Base-by-base conservation (phyloP, 352 stramenopile genomes). In the Pythium utonaiense region DNA sequence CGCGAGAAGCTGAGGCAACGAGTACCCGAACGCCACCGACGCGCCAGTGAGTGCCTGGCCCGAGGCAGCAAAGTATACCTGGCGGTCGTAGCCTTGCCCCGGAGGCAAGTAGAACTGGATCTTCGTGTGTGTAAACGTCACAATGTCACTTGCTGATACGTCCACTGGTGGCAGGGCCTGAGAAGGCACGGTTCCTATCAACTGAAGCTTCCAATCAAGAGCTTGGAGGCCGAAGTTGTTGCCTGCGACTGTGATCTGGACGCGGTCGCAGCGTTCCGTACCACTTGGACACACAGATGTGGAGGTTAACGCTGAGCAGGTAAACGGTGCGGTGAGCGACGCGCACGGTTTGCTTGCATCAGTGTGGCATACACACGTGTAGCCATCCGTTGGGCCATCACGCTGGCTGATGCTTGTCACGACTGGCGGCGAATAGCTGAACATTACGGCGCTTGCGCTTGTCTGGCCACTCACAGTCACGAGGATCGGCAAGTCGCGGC, bases 91-190 rank as follows among this genome's bases (percentile, higher is more conserved):
- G 0, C 76, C 76, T 70, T 88, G 74, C 16, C 78, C 75, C 8
- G 61, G 57, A 2, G 78, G 78, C 24, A 86, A 51, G 21, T 78
- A 73, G 48, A 88, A 88, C 42, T 77, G 70, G 60, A 88, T 83
- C 31, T 66, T 69, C 0, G 66, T 78, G 64, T 88, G 78, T 53
- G 71, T 86, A 61, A 80, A 88, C 61, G 74, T 84, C 2, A 83
- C 47, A 45, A 85, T 73, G 24, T 83, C 70, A 34, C 64, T 57
- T 2, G 38, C 31, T 2, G 69, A 74, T 19, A 88, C 52, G 52
- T 65, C 64, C 16, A 83, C 60, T 0, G 64, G 53, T 55, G 73
- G 64, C 31, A 79, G 57, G 0, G 25, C 10, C 8, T 44, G 38
- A 30, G 74, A 59, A 0, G 47, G 33, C 7, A 69, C 60, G 1